phyloP scores from a whole-genome alignment of 2,329 filamentous ascomycete genomes.

The Torrubiellomyces zombiae region DNA sequence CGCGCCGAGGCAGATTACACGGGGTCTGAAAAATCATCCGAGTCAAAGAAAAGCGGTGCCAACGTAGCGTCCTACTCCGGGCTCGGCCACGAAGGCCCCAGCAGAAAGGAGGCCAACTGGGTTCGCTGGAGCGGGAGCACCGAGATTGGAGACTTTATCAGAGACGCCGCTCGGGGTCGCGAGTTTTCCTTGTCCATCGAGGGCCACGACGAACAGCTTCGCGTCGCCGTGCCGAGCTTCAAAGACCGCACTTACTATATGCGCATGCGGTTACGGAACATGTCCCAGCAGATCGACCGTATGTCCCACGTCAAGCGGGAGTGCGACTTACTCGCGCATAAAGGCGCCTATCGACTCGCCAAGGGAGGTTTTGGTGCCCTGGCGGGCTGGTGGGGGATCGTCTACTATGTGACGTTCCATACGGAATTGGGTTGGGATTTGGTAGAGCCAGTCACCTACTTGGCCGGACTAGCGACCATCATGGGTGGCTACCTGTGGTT shows the following conservation, averaged over 20 bases:
- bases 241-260: constrained; percentile 82
- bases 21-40: constrained; percentile 15
- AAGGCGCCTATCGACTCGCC: constrained; percentile 61
- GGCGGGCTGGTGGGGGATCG: constrained; percentile 62
- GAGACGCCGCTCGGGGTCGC: constrained; percentile 68
- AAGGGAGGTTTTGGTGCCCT: constrained; percentile 63
- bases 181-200: constrained; percentile 79
- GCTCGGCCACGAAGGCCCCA: constrained; percentile 42
- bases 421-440: constrained; percentile 79
- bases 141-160: constrained; percentile 86
- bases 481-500: constrained; percentile 92
- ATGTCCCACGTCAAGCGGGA: constrained; percentile 63
- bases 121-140: constrained; percentile 80
- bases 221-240: constrained; percentile 73
- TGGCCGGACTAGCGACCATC: constrained; percentile 70
- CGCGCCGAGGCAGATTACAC: constrained; percentile 58
- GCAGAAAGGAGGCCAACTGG: constrained; percentile 34
- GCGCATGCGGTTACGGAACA: constrained; percentile 57
- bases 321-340: constrained; percentile 64
- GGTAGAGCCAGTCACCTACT: constrained; percentile 81
- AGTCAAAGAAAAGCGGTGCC: constrained; percentile 14
- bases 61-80: constrained; percentile 57
- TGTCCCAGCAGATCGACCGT: constrained; percentile 48
- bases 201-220: constrained; percentile 46
- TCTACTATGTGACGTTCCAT: constrained; percentile 55